A percentile compares a stretch with the other conserved stretches of the same genome.
These are phyloP conservation scores for Chaetomidium leptoderma DNA, from an alignment of 495 filamentous ascomycete genomes.

Conservation along the genomic window DNA sequence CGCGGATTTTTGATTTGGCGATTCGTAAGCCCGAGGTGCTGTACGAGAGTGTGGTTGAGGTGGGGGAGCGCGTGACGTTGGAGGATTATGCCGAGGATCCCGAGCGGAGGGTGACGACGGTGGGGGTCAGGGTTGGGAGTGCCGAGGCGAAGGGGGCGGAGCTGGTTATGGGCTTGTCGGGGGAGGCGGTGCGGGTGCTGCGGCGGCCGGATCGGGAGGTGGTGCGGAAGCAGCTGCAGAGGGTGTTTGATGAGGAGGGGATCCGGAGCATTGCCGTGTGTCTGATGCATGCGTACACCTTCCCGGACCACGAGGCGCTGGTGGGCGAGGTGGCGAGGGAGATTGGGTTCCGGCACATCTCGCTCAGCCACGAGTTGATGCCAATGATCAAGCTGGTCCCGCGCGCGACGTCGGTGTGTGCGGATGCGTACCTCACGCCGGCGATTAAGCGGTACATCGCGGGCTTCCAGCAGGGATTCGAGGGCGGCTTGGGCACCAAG, in stretches of 20 bases:
- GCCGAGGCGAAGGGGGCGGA: constrained; percentile 44
- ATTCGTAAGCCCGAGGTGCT: constrained; percentile 77
- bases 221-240: constrained; percentile 53
- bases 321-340: constrained; percentile 64
- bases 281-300: constrained; percentile 78
- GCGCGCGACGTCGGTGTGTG: constrained; percentile 85
- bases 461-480: constrained; percentile 76
- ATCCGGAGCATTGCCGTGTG: constrained; percentile 71
- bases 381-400: constrained; percentile 93
- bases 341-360: constrained; percentile 72
- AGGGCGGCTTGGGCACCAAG: constrained; percentile 61
- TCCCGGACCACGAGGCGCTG: constrained; percentile 66
- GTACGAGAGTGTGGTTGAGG: constrained; percentile 70
- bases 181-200: constrained; percentile 67
- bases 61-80: constrained; percentile 79
- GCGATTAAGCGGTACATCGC: constrained; percentile 93
- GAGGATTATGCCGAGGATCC: constrained; percentile 87
- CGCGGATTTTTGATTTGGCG: constrained; percentile 77
- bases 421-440: constrained; percentile 93
- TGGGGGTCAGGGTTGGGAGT: constrained; percentile 44
- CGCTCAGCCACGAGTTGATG: constrained; percentile 72
- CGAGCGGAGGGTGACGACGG: constrained; percentile 50
- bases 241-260: constrained; percentile 58
- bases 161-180: constrained; percentile 61
- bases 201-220: constrained; percentile 50